phyloP scores from a whole-genome alignment of 2,329 filamentous ascomycete species.

The Apiospora kogelbergensis region DNA sequence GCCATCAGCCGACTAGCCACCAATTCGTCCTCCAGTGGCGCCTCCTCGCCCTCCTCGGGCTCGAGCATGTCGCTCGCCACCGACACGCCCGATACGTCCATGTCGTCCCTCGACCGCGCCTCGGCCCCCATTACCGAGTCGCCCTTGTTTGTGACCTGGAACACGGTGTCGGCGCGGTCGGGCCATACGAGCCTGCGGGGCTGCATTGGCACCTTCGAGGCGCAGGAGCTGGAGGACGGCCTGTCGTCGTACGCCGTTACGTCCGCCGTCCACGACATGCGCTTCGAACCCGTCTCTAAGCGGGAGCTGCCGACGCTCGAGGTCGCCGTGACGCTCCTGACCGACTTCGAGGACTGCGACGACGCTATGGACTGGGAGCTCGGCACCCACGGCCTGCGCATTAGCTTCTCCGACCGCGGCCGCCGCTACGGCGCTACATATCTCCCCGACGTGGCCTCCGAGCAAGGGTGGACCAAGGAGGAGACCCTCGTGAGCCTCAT shows the following conservation, averaged over 20 bases:
- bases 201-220: conserved; percentile 93
- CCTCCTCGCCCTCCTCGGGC: conserved; percentile 28
- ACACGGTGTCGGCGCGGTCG: conserved; percentile 60
- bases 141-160: conserved; percentile 95
- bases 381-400: conserved; percentile 82
- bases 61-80: conserved; percentile 36
- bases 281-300: conserved; percentile 56
- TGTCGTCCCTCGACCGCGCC: conserved; percentile 35
- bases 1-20: conserved; percentile 25
- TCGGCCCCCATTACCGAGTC: conserved; percentile 45
- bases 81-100: conserved; percentile 45
- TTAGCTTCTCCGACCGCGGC: conserved; percentile 75
- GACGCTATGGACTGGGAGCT: conserved; percentile 82
- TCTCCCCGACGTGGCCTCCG: conserved; percentile 83
- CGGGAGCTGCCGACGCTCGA: conserved; percentile 58
- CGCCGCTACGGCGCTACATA: conserved; percentile 84
- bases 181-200: conserved; percentile 74
- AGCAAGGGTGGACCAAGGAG: conserved; percentile 95
- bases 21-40: conserved; percentile 26
- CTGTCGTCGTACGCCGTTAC: conserved; percentile 80
- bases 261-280: conserved; percentile 65
- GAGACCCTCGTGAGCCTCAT: conserved; percentile 88
- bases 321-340: conserved; percentile 78
- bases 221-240: conserved; percentile 70
- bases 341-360: conserved; percentile 75